phyloP scores from a whole-genome alignment of 345 rosid species.

The Iberis pinnata region DNA sequence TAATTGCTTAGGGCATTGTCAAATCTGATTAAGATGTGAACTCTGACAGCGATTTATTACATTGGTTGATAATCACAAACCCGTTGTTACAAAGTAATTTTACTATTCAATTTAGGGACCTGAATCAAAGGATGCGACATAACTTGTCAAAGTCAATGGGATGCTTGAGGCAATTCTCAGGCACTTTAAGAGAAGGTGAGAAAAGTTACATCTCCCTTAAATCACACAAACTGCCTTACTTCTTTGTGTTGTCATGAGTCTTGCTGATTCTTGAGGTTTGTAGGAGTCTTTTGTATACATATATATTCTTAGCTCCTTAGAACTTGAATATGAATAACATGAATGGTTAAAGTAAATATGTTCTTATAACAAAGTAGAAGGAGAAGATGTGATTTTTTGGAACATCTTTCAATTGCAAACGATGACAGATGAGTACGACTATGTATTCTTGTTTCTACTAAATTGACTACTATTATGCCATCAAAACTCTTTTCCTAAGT shows the following conservation, averaged over 20 bases:
- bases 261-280: too few species aligned
- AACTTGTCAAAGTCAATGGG: conserved; percentile 71
- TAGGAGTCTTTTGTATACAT: conserved; percentile 4
- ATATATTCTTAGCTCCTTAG: too few species aligned
- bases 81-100: too few species aligned
- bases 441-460: too few species aligned
- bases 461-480: too few species aligned
- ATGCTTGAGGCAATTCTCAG: conserved; percentile 69
- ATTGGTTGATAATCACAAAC: conserved; percentile 10
- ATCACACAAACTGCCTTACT: neutral
- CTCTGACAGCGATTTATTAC: neutral
- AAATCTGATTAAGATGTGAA: conserved; percentile 77
- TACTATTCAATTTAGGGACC: conserved; percentile 63
- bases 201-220: conserved; percentile 14
- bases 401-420: too few species aligned
- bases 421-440: too few species aligned
- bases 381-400: too few species aligned
- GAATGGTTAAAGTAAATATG: too few species aligned
- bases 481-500: too few species aligned
- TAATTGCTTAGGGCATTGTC: conserved; percentile 99
- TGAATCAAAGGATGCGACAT: conserved; percentile 71
- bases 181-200: conserved; percentile 78
- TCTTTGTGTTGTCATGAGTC: neutral
- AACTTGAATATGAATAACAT: too few species aligned
- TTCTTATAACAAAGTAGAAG: too few species aligned